Conservation (phyloP, 805 yeast genomes). For the Metschnikowia continentalis region DNA sequence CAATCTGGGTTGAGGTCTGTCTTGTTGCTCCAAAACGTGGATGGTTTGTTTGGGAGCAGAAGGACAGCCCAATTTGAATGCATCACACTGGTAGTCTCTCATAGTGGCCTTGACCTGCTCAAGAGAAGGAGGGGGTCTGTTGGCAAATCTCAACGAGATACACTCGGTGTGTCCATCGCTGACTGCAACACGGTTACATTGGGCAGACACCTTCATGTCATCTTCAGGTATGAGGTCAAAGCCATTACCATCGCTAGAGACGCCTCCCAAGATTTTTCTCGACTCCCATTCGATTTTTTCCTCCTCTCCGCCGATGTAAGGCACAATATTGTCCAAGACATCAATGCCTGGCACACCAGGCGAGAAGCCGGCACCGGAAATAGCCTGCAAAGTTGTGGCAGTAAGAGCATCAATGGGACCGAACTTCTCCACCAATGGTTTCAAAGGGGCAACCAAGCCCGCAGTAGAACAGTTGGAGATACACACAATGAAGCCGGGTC, state of each 20-base stretch:
- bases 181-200: constrained; percentile 95
- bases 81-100: constrained; percentile 76
- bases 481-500: constrained; percentile 84
- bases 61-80: constrained; percentile 70
- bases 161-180: constrained; percentile 98
- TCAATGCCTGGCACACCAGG: constrained; percentile 98
- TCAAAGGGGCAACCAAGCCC: constrained; percentile 92
- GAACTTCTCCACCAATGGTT: constrained; percentile 83
- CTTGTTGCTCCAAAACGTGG: constrained; percentile 84
- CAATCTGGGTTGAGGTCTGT: constrained; percentile 96
- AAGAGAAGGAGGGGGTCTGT: constrained; percentile 78
- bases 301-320: constrained; percentile 94
- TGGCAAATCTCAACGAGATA: constrained; percentile 77
- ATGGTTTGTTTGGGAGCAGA: constrained; percentile 93
- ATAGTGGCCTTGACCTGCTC: constrained; percentile 72
- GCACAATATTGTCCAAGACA: constrained; percentile 89
- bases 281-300: constrained; percentile 99
- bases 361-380: constrained; percentile 96
- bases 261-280: constrained; percentile 79
- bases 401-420: constrained; percentile 89
- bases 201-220: constrained; percentile 86
- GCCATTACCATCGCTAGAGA: constrained; percentile 48
- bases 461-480: constrained; percentile 99
- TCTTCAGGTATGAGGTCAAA: constrained; percentile 58
- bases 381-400: constrained; percentile 92